phyloP scores from a whole-genome alignment of 108 stramenopile genomes.

The Ochromonas danica region DNA sequence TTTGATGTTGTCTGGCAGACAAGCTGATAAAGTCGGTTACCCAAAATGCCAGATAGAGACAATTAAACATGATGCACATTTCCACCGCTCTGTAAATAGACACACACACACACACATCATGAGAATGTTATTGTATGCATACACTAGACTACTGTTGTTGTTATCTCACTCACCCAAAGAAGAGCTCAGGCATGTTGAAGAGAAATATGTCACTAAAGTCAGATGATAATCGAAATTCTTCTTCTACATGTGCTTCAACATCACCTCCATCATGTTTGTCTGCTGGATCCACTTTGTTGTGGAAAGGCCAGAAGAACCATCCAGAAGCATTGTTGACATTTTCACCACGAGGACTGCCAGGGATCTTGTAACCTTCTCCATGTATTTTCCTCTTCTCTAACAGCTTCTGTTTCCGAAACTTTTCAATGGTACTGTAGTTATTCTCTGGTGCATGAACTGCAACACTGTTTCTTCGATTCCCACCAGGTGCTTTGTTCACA shows the following conservation, averaged over 20 bases:
- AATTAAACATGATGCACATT: constrained; percentile 30
- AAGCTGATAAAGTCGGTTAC: constrained; percentile 19
- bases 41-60: constrained; percentile 21
- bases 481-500: no score
- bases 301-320: no score
- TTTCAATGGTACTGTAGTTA: neutral
- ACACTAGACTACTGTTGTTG: neutral
- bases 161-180: neutral
- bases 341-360: no score
- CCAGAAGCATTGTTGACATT: neutral
- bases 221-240: neutral
- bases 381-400: neutral
- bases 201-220: neutral
- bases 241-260: neutral
- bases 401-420: neutral
- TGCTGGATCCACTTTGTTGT: neutral
- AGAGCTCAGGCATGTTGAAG: neutral
- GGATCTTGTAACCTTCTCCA: no score
- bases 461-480: neutral
- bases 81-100: constrained; percentile 21
- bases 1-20: no score
- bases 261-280: neutral
- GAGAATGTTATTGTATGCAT: neutral
- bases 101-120: neutral
- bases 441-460: neutral